Evolutionary conservation across 2,329 filamentous ascomycete species (phyloP).

Genomic region (Fusarium buxicola): DNA sequence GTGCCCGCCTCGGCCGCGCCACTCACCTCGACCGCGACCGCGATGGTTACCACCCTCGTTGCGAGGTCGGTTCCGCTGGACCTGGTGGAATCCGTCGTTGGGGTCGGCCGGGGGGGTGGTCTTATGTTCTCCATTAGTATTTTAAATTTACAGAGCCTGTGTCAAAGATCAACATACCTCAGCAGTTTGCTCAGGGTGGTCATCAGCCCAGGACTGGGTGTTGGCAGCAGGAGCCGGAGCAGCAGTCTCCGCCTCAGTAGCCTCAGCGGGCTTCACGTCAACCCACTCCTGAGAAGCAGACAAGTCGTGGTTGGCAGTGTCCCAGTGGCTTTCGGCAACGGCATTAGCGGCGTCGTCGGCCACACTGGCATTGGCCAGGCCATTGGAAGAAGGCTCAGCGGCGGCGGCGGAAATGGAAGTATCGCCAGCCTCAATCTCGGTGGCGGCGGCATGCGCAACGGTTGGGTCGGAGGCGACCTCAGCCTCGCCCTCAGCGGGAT

Average conservation of each 20-base stretch:
- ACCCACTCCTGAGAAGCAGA: constrained; percentile 77
- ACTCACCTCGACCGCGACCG: constrained; percentile 60
- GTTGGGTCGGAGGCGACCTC: constrained; percentile 70
- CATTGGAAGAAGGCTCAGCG: constrained; percentile 53
- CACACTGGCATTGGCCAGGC: constrained; percentile 63
- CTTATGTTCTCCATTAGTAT: constrained; percentile 30
- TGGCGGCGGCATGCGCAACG: constrained; percentile 72
- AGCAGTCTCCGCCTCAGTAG: constrained; percentile 78
- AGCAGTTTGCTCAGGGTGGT: constrained; percentile 68
- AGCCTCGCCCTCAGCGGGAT: constrained; percentile 49
- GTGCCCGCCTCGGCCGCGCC: constrained; percentile 64
- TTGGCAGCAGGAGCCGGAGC: constrained; percentile 65
- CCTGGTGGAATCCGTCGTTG: constrained; percentile 79
- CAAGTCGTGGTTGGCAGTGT: constrained; percentile 59
- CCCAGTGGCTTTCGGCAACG: constrained; percentile 76
- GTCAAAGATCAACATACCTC: constrained; percentile 53
- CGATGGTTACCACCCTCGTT: constrained; percentile 60
- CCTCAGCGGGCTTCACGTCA: constrained; percentile 74
- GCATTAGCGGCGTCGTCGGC: constrained; percentile 66
- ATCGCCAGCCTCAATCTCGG: constrained; percentile 70
- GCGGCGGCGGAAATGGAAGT: constrained; percentile 53
- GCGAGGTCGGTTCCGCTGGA: constrained; percentile 70
- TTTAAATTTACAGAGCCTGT: neutral
- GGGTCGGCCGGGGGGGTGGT: constrained; percentile 55
- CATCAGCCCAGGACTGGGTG: constrained; percentile 84